phyloP scores from a whole-genome alignment of 768 basidiomycete species.

The Trametes meyenii region DNA sequence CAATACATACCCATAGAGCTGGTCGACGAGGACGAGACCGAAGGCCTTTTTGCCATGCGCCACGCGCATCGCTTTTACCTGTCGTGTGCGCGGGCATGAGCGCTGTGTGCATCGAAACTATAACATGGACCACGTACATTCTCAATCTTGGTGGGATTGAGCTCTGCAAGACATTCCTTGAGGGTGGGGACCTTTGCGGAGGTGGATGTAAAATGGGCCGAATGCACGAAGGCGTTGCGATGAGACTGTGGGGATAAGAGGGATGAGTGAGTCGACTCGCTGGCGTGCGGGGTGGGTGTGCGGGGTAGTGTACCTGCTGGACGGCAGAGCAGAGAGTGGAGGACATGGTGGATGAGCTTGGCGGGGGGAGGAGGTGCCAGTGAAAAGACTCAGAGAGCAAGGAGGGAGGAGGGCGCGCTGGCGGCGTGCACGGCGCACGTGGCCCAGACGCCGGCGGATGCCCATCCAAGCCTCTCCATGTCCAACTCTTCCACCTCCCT shows the following conservation, averaged over 20 bases:
- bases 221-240: conserved; percentile 48
- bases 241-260: conserved; percentile 50
- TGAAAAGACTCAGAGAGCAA: conserved; percentile 11
- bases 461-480: too few species aligned
- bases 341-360: conserved; percentile 29
- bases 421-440: conserved; percentile 23
- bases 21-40: conserved; percentile 88
- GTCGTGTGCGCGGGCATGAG: conserved; percentile 7
- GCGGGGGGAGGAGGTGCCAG: conserved; percentile 1
- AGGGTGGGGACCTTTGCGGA: conserved; percentile 70
- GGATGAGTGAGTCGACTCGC: neutral
- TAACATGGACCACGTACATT: conserved; percentile 45
- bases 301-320: conserved; percentile 37
- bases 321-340: conserved; percentile 38
- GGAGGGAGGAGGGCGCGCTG: conserved; percentile 15
- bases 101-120: neutral
- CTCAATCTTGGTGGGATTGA: conserved; percentile 87
- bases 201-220: conserved; percentile 66
- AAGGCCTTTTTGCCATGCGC: conserved; percentile 92
- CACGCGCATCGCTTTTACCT: conserved; percentile 84
- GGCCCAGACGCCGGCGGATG: too few species aligned
- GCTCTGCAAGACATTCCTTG: conserved; percentile 90
- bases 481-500: too few species aligned
- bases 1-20: conserved; percentile 75
- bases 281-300: conserved; percentile 28